Conservation (phyloP, 345 rosid genomes). For the Citrus inodora region DNA sequence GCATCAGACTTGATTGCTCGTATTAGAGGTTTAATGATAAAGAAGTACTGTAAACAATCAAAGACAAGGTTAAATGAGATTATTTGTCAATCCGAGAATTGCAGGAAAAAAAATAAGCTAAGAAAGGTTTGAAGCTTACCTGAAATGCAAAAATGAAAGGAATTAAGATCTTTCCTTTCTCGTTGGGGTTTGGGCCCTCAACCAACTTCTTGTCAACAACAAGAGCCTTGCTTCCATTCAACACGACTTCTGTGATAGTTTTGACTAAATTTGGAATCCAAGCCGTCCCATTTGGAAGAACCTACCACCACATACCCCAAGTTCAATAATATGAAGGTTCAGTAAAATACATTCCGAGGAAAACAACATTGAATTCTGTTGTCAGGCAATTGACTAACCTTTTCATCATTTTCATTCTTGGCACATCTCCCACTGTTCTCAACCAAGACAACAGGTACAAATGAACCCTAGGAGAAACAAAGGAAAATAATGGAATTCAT, state of each 20-base stretch:
- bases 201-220: slow-evolving; percentile 52
- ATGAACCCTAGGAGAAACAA: slow-evolving; percentile 30
- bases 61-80: background rate
- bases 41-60: slow-evolving; percentile 33
- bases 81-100: background rate
- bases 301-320: slow-evolving; percentile 19
- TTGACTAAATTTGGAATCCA: slow-evolving; percentile 53
- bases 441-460: slow-evolving; percentile 44
- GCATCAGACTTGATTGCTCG: slow-evolving; percentile 41
- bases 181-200: slow-evolving; percentile 54
- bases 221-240: slow-evolving; percentile 38
- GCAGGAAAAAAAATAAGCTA: background rate
- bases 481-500: background rate
- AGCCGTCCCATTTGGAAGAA: slow-evolving; percentile 47
- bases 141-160: slow-evolving; percentile 46
- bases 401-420: slow-evolving; percentile 56
- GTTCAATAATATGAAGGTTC: background rate
- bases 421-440: slow-evolving; percentile 65
- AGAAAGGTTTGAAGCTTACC: slow-evolving; percentile 28
- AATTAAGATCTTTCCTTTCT: slow-evolving; percentile 43
- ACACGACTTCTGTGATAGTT: slow-evolving; percentile 38
- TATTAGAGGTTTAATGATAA: slow-evolving; percentile 39
- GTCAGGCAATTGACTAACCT: slow-evolving; percentile 29
- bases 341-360: background rate
- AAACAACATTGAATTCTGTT: background rate